Percentiles rank a stretch among this genome's conserved stretches.
Conservation (phyloP, 768 basidiomycete species). For the Auricularia heimuer region DNA sequence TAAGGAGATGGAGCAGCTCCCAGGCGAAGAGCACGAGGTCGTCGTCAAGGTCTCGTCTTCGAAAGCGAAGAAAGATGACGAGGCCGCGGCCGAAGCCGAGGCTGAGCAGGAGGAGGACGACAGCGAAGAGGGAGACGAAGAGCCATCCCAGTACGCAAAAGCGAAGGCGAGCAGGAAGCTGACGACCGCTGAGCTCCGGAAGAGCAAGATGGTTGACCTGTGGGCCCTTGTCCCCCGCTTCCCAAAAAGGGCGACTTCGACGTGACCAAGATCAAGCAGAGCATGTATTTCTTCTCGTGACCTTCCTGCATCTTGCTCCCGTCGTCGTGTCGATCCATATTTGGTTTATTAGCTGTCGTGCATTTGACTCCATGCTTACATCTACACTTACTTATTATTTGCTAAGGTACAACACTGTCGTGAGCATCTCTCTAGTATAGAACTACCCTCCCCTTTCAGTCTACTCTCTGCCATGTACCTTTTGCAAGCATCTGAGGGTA, state of each 20-base stretch:
- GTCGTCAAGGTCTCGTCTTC: neutral
- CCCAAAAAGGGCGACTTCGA: conserved; percentile 82
- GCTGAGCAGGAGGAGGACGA: conserved; percentile 15
- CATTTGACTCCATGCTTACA: neutral
- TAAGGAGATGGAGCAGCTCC: conserved; percentile 1
- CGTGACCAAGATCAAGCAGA: conserved; percentile 70
- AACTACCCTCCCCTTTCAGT: too few relatives aligned
- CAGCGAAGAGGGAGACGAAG: conserved; percentile 13
- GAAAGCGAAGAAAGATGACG: neutral
- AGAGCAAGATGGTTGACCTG: conserved; percentile 52
- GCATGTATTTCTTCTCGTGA: conserved; percentile 89
- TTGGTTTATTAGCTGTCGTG: too few relatives aligned
- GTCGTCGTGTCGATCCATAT: neutral
- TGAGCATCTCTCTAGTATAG: neutral
- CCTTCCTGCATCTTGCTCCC: neutral
- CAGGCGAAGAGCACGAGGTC: conserved; percentile 10
- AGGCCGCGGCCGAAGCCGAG: conserved; percentile 10
- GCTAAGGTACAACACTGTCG: neutral
- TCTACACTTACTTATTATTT: neutral
- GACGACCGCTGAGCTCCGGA: neutral
- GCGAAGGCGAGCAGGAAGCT: neutral
- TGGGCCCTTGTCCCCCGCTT: conserved; percentile 62
- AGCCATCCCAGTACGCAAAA: conserved; percentile 15
- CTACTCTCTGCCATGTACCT: too few relatives aligned
- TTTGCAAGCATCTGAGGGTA: too few relatives aligned